These are phyloP conservation scores for Metschnikowia dekortorum DNA, from an alignment of 805 yeast species.

Conservation along the genomic window DNA sequence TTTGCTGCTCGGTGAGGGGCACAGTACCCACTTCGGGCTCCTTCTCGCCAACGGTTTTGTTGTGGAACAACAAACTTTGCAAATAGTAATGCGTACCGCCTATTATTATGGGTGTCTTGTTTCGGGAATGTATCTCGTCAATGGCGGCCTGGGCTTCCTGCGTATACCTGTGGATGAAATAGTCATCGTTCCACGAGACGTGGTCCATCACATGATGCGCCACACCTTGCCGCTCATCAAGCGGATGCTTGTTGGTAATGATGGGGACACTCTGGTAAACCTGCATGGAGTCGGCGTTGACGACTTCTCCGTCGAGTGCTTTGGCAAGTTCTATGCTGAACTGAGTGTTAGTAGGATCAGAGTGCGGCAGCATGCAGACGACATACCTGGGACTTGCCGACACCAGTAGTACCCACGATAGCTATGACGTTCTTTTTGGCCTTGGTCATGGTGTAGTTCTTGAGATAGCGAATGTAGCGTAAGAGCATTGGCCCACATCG, in stretches of 20 bases:
- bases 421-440: slow-evolving; percentile 47
- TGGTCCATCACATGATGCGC: slow-evolving; percentile 88
- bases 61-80: slow-evolving; percentile 69
- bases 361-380: neutral
- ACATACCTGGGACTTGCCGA: slow-evolving; percentile 80
- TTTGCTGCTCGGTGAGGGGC: slow-evolving; percentile 32
- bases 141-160: slow-evolving; percentile 63
- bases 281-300: slow-evolving; percentile 97
- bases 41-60: slow-evolving; percentile 51
- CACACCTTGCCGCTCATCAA: slow-evolving; percentile 66
- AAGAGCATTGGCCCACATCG: slow-evolving; percentile 9
- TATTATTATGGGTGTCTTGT: slow-evolving; percentile 79
- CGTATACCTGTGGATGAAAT: slow-evolving; percentile 74
- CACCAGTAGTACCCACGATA: slow-evolving; percentile 92
- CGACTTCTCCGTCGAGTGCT: slow-evolving; percentile 76
- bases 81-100: slow-evolving; percentile 97
- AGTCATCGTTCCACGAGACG: slow-evolving; percentile 74
- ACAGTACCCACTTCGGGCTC: slow-evolving; percentile 19
- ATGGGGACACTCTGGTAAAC: slow-evolving; percentile 69
- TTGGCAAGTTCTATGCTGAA: slow-evolving; percentile 76
- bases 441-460: slow-evolving; percentile 26
- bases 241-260: slow-evolving; percentile 91
- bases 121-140: slow-evolving; percentile 57
- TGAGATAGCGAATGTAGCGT: slow-evolving; percentile 17
- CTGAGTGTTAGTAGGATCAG: slow-evolving; percentile 20